phyloP scores from a whole-genome alignment of 106 monocot genomes.

The Apostasia ramifera region DNA sequence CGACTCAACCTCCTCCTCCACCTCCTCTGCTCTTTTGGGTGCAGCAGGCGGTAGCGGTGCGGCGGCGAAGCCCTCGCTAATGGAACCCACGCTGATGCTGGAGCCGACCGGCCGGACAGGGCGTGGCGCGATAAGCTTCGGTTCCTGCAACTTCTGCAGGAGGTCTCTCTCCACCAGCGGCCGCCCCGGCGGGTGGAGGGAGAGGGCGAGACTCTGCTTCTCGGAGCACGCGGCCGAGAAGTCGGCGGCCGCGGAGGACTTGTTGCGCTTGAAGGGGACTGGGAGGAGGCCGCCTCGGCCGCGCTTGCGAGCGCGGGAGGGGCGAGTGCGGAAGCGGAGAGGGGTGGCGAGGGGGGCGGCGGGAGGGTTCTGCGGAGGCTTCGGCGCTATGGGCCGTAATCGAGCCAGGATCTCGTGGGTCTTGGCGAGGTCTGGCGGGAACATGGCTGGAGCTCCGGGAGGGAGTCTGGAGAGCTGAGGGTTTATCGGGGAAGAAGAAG shows the following conservation, averaged over 20 bases:
- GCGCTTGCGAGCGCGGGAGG: slow-evolving; percentile 9
- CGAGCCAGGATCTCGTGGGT: slow-evolving; percentile 84
- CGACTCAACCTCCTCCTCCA: slow-evolving; percentile 74
- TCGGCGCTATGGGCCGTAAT: slow-evolving; percentile 89
- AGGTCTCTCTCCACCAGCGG: slow-evolving; percentile 48
- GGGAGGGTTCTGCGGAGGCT: slow-evolving; percentile 19
- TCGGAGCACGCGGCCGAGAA: not conserved
- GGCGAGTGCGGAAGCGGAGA: slow-evolving; percentile 28
- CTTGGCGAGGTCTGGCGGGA: slow-evolving; percentile 56
- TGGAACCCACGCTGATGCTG: slow-evolving; percentile 48
- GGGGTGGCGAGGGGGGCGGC: slow-evolving; percentile 19
- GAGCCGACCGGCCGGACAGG: slow-evolving; percentile 79
- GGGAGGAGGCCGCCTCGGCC: not conserved
- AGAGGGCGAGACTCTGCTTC: slow-evolving; percentile 9
- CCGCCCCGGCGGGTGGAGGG: not conserved
- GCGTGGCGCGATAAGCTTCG: slow-evolving; percentile 50
- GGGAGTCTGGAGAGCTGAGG: not conserved
- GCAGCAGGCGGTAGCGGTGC: not conserved
- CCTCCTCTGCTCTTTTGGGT: slow-evolving; percentile 33
- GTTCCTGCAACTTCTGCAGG: slow-evolving; percentile 44
- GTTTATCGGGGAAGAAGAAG: not conserved
- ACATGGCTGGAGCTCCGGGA: slow-evolving; percentile 9
- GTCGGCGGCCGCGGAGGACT: slow-evolving; percentile 38
- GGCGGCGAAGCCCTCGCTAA: slow-evolving; percentile 15
- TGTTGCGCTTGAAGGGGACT: slow-evolving; percentile 1